Evolutionary conservation across 495 filamentous ascomycete species (phyloP), one percentile per base, ranked within the genome.

Genomic region (Podospora pseudopauciseta): DNA sequence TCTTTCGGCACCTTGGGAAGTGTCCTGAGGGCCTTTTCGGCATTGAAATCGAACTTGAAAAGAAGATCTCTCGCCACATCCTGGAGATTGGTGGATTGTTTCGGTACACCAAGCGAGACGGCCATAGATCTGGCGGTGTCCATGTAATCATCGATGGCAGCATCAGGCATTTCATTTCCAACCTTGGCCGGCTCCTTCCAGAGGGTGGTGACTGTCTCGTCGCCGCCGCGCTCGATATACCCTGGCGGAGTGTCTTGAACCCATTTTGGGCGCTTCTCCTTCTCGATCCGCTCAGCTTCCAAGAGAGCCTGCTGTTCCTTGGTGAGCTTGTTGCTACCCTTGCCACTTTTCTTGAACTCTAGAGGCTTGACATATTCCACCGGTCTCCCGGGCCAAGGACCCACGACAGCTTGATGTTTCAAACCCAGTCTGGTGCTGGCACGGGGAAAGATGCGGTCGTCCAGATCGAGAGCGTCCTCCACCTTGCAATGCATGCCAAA

Each of bases 371-470:
- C 92, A 57, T 96, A 91, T 75, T 96, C 86, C 54, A 99, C 89
- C 3, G 92, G 88, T 65, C 86, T 87, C 6, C 96, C 96, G 60
- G 86, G 88, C 95, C 95, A 99, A 9, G 88, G 81, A 58, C 83
- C 82, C 55, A 97, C 92, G 71, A 88, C 88, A 2, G 95, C 95
- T 81, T 99, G 95, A 77, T 97, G 93, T 60, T 92, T 88, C 5
- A 94, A 91, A 13, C 96, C 96, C 32, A 98, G 79, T 11, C 96
- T 90, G 66, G 95, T 98, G 73, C 92, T 95, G 26, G 95, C 95
- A 66, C 96, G 90, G 20, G 95, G 95, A 72, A 97, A 98, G 68
- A 98, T 98, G 61, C 96, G 91, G 78, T 99, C 95, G 73, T 99
- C 96, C 74, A 96, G 96, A 75, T 99, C 96, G 18, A 99, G 81